Conservation (phyloP, 495 filamentous ascomycete genomes). For the Endocarpon pusillum region DNA sequence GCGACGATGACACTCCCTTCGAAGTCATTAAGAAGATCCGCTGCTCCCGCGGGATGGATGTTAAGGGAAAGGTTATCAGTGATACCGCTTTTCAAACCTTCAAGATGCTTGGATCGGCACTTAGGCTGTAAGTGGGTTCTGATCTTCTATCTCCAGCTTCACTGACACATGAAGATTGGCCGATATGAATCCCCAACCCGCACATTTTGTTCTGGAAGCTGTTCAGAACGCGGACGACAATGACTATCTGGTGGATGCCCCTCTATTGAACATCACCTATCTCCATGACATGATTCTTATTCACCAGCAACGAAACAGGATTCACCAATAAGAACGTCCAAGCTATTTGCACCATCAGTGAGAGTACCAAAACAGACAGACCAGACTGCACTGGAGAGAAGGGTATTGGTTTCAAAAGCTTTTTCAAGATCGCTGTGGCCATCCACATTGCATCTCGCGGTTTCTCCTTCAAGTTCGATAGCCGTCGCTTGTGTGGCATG, state of each 20-base stretch:
- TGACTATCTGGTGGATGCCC: constrained; percentile 10
- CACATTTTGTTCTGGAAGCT: constrained; percentile 24
- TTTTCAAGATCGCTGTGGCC: constrained; percentile 29
- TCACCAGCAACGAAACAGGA: constrained; percentile 27
- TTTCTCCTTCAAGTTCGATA: constrained; percentile 27
- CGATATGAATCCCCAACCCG: no score
- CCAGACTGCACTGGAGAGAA: constrained; percentile 32
- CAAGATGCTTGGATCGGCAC: no score
- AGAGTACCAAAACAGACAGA: constrained; percentile 21
- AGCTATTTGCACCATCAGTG: constrained; percentile 19
- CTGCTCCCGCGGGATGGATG: no score
- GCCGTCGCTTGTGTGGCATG: constrained; percentile 26
- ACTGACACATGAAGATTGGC: no score
- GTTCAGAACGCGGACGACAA: constrained; percentile 31
- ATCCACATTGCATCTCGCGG: constrained; percentile 29
- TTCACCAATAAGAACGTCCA: constrained; percentile 18
- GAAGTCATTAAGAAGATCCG: no score
- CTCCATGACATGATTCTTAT: constrained; percentile 12
- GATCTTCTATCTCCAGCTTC: no score
- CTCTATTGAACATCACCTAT: constrained; percentile 13
- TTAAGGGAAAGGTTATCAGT: no score
- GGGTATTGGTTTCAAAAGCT: constrained; percentile 35
- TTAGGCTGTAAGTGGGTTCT: no score
- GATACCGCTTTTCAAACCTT: no score
- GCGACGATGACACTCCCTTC: no score